phyloP scores from a whole-genome alignment of 345 rosid genomes.

The Salix purpurea region DNA sequence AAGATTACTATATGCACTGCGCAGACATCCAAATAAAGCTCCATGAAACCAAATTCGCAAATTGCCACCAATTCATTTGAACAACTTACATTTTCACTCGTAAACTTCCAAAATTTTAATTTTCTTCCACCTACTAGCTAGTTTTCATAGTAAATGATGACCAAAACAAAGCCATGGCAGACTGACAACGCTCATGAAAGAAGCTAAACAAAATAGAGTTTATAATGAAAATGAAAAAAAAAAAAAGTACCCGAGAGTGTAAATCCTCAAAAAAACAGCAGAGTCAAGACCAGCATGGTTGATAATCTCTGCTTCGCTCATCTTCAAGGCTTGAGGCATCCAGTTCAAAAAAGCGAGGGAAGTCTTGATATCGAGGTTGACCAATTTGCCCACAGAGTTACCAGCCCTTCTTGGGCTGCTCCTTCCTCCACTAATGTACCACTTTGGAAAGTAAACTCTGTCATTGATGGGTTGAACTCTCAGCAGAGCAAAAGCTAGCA shows the following conservation, averaged over 20 bases:
- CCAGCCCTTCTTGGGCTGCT: constrained; percentile 63
- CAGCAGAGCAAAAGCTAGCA: constrained; percentile 82
- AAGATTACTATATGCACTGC: neutral
- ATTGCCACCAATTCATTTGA: neutral
- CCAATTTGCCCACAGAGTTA: constrained; percentile 65
- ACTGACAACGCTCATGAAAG: neutral
- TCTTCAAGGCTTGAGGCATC: constrained; percentile 98
- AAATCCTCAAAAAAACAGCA: constrained; percentile 84
- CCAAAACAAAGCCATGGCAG: too few species aligned
- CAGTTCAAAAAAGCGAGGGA: constrained; percentile 86
- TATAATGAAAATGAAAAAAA: neutral
- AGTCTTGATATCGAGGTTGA: constrained; percentile 67
- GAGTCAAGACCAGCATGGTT: constrained; percentile 94
- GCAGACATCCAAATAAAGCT: neutral
- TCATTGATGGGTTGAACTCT: constrained; percentile 90
- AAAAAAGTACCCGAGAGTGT: constrained; percentile 67
- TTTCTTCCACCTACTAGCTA: neutral
- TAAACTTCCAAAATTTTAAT: neutral
- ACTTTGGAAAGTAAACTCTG: constrained; percentile 87
- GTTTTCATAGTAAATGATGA: neutral
- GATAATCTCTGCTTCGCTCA: constrained; percentile 72
- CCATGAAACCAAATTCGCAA: neutral
- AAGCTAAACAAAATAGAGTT: neutral
- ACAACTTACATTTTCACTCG: neutral
- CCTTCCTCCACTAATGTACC: constrained; percentile 67